phyloP scores from a whole-genome alignment of 2,329 filamentous ascomycete species.

The Decorospora gaudefroyi region DNA sequence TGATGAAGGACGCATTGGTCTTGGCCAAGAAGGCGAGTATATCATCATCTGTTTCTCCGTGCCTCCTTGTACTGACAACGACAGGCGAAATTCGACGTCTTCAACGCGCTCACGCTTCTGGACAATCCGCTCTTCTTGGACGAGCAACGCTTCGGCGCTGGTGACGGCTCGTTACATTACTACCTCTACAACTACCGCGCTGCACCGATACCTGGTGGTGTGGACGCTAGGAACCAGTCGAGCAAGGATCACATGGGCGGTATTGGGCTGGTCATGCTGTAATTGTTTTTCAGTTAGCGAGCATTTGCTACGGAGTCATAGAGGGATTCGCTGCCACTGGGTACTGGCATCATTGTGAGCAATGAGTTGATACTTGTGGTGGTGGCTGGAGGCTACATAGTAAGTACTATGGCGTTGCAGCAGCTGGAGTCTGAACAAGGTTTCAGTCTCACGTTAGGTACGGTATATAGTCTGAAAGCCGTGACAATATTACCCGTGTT shows the following conservation, averaged over 20 bases:
- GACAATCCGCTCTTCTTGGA: slow-evolving; percentile 94
- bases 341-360: background rate
- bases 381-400: too few species aligned
- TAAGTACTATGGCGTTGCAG: too few species aligned
- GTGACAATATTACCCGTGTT: too few species aligned
- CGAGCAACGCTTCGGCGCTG: slow-evolving; percentile 90
- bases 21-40: slow-evolving; percentile 72
- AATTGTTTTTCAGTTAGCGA: slow-evolving; percentile 20
- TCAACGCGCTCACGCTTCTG: slow-evolving; percentile 91
- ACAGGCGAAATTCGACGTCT: slow-evolving; percentile 83
- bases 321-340: background rate
- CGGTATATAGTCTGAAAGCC: too few species aligned
- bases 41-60: background rate
- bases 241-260: slow-evolving; percentile 81
- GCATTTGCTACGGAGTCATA: background rate
- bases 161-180: slow-evolving; percentile 93
- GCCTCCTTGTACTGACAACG: background rate
- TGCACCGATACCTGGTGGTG: slow-evolving; percentile 80
- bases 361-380: too few species aligned
- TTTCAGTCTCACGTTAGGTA: too few species aligned
- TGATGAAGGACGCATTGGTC: slow-evolving; percentile 85
- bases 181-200: slow-evolving; percentile 98
- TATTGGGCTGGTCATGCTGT: slow-evolving; percentile 85
- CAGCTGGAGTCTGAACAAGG: too few species aligned
- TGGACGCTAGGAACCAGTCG: slow-evolving; percentile 76